Evolutionary conservation across 768 basidiomycete genomes (phyloP).

Genomic region (Neoboletus brunneissimus): DNA sequence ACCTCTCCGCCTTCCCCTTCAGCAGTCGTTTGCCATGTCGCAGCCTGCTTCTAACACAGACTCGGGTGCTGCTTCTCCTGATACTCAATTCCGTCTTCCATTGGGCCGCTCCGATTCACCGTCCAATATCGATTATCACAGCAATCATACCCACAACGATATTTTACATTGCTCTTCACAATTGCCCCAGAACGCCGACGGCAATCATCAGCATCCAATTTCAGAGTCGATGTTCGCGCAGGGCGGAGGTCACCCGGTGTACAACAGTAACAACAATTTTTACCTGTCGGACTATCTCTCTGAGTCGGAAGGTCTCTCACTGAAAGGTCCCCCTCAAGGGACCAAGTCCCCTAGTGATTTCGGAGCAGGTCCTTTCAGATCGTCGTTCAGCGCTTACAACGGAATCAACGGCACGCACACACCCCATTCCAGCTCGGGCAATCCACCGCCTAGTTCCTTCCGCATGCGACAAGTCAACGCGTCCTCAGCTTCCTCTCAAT

Average conservation of each 20-base stretch:
- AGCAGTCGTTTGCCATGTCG: constrained; percentile 43
- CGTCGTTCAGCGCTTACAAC: constrained; percentile 35
- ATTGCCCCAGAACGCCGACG: constrained; percentile 24
- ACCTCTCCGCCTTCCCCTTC: constrained; percentile 39
- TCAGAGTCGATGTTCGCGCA: constrained; percentile 33
- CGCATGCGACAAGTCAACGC: constrained; percentile 37
- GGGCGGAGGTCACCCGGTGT: constrained; percentile 37
- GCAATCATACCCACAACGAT: constrained; percentile 36
- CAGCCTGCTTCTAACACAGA: constrained; percentile 52
- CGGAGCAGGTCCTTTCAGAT: constrained; percentile 34
- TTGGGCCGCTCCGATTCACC: constrained; percentile 54
- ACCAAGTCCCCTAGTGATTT: constrained; percentile 35
- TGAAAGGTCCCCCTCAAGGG: constrained; percentile 32
- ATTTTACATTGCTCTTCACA: constrained; percentile 28
- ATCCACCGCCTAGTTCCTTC: constrained; percentile 32
- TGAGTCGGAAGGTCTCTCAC: constrained; percentile 32
- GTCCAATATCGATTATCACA: constrained; percentile 37
- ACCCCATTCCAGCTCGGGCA: constrained; percentile 26
- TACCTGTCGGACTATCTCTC: constrained; percentile 35
- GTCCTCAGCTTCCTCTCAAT: constrained; percentile 26
- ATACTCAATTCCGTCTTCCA: constrained; percentile 50
- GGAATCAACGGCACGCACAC: constrained; percentile 25
- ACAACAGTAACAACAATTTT: constrained; percentile 38
- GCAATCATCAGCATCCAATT: constrained; percentile 34
- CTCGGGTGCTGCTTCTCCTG: constrained; percentile 48